Base-by-base conservation (phyloP, 345 rosid species). In the Aurinia saxatilis region DNA sequence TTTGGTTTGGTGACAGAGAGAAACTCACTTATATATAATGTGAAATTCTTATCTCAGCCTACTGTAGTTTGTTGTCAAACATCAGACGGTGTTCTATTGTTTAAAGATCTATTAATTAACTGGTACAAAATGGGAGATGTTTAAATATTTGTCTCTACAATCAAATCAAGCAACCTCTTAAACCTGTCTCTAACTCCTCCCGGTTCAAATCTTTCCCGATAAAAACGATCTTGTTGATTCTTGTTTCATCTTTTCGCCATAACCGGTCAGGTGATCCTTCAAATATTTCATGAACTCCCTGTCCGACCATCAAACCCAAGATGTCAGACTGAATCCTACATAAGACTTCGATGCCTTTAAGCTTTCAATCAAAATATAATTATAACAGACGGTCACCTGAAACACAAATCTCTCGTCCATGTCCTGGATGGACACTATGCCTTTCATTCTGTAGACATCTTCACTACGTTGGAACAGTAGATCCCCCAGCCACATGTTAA, bases 361-460 rank as follows among this genome's bases (percentile, higher is more conserved):
- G 6, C n/a, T n/a, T 40, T 51, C 14, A 52, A n/a, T 29, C 23
- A 42, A 19, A 7, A 14, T 18, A 29, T n/a, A 37, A n/a, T 55
- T 37, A 66, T 29, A 25, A 47, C 9, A 9, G 39, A 50, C 5
- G 3, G 53, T 59, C 14, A 68, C 73, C 73, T 89, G 96, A 73
- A 92, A 89, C 38, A 89, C 96, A 56, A 86, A 92, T 85, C 91
- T 78, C 78, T 87, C 95, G 9, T 85, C 54, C 93, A 92, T 89
- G 50, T 84, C 91, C 60, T 78, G 71, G 50, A 89, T 93, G 5
- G 90, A 80, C 40, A 89, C 78, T 53, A 89, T 84, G 54, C 96
- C 98, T 82, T 92, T 92, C 96, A 92, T 89, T 73, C 98, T 66
- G 57, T 92, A 89, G 53, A 92, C 85, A 80, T 92, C 96, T 55